Base-by-base conservation (phyloP, 441 rosid species). In the Aleurites moluccanus region DNA sequence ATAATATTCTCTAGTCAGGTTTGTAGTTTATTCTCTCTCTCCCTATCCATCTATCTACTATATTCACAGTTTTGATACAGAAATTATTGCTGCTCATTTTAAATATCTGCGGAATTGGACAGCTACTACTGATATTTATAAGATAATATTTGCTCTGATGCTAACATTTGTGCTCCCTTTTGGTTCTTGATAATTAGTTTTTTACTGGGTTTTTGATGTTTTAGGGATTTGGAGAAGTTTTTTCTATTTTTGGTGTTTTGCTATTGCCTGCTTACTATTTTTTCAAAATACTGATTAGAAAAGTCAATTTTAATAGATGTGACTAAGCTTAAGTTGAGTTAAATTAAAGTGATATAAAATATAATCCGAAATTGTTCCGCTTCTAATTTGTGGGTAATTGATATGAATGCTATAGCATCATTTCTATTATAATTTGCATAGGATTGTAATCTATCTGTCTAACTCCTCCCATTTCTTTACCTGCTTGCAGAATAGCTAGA, bases 401-500 rank as follows among this genome's bases (percentile, higher is more conserved):
- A 0, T 40, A 20, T 55, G 25, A 11, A 47, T 53, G 59, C 59
- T 25, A 20, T 53, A 53, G 59, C 10, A 15, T 57, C 13, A 2
- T 25, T 23, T 23, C 53, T 57, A 13, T 57, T 25, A 21, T 23
- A 10, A 21, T 57, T 57, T 57, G 62, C 62, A 10, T 9, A n/a
- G 10, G 21, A 2, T 23, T 57, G 62, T 11, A 57, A 13, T 23
- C 15, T 57, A 13, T 57, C 63, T 66, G 14, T 47, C 59, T 67
- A 67, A 67, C 16, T 67, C 55, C n/a, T 68, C 40, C 0, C 27
- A 25, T 3, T 35, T 47, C 27, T 25, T 62, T 47, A 25, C 53
- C 42, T 64, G 42, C 45, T 69, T 66, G 73, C 79, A 79, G 82
- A 73, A 52, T 62, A 18, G 8, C 15, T 2, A 23, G 66, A 47